Evolutionary conservation across 352 stramenopile genomes (phyloP).

Genomic region (Pythium brassicae): DNA sequence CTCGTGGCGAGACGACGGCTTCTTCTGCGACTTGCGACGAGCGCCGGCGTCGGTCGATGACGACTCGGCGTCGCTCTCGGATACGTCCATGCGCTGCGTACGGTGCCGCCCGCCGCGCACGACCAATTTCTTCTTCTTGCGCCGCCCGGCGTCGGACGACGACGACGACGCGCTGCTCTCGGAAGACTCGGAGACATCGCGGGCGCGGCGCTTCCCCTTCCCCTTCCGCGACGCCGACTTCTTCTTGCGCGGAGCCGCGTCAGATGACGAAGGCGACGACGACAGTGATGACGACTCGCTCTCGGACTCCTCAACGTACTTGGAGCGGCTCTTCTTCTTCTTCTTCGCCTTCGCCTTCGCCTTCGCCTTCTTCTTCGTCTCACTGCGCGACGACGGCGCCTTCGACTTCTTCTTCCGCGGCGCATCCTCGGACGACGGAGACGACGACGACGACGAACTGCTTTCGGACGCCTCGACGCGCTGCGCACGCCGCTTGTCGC

Average conservation of each 20-base stretch:
- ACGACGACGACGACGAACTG: neutral
- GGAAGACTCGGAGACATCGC: neutral
- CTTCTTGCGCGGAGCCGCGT: slow-evolving; percentile 2
- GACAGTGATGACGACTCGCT: neutral
- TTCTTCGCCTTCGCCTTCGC: neutral
- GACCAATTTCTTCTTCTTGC: slow-evolving; percentile 1
- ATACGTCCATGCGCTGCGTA: neutral
- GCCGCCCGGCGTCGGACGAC: neutral
- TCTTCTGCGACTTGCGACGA: slow-evolving; percentile 7
- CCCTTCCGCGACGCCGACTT: neutral
- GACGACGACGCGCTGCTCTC: neutral
- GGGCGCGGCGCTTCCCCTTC: neutral
- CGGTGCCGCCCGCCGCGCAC: slow-evolving; percentile 4
- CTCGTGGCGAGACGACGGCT: slow-evolving; percentile 6
- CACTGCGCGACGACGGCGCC: neutral
- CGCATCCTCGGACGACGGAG: neutral
- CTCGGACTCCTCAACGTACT: neutral
- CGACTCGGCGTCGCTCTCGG: neutral
- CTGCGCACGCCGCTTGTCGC: slow-evolving; percentile 2
- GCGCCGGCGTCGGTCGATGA: slow-evolving; percentile 3
- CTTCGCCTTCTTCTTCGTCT: neutral
- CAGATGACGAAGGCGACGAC: too few species aligned
- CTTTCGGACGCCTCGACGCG: neutral
- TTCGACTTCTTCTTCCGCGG: slow-evolving; percentile 1
- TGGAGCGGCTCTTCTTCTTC: neutral